Conservation (phyloP, 768 basidiomycete genomes). For the Favolaschia claudopus region DNA sequence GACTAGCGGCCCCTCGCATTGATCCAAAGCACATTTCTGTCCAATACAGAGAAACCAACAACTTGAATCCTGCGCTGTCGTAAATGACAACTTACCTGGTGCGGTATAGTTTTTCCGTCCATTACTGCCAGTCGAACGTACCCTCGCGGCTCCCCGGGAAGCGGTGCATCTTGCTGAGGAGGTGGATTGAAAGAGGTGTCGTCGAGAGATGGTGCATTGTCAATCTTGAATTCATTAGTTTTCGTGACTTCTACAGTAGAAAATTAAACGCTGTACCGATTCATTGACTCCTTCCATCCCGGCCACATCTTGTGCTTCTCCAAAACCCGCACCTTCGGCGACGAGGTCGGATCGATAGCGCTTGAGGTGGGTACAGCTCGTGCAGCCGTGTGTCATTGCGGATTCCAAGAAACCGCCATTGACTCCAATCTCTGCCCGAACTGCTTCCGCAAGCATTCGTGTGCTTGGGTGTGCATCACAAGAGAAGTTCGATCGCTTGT, state of each 20-base stretch:
- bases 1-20: conserved; percentile 27
- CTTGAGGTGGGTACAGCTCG: conserved; percentile 3
- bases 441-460: not conserved
- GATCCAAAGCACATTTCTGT: conserved; percentile 33
- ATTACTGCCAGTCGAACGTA: conserved; percentile 37
- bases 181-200: too few species aligned
- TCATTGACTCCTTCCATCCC: not conserved
- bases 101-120: conserved; percentile 40
- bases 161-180: not conserved
- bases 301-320: not conserved
- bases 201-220: too few species aligned
- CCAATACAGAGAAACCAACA: not conserved
- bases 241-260: too few species aligned
- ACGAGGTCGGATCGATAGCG: conserved; percentile 1
- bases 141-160: conserved; percentile 6
- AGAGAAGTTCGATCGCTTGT: too few species aligned
- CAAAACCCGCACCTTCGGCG: not conserved
- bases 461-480: too few species aligned
- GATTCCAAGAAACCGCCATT: not conserved
- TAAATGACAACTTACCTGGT: conserved; percentile 19
- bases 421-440: not conserved
- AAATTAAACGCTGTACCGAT: too few species aligned
- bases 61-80: not conserved
- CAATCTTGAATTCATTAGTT: too few species aligned
- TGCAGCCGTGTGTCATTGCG: conserved; percentile 5